These are phyloP conservation scores for Ampelocalamus luodianensis DNA, from an alignment of 176 grass and related monocot species.

Conservation along the genomic window DNA sequence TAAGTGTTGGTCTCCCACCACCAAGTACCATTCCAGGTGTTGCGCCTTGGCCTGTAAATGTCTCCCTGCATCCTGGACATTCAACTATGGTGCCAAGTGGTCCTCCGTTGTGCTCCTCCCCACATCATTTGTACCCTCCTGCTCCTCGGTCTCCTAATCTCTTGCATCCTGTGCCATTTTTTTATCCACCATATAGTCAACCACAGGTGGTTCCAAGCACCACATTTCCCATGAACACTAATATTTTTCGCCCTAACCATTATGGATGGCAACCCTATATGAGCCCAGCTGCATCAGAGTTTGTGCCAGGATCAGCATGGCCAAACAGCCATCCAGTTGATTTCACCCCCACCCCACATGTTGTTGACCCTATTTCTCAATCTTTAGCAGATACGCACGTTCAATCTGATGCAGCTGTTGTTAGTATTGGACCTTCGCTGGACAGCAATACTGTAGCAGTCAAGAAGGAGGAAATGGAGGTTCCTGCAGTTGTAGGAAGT, in stretches of 20 bases:
- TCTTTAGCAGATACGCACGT: slow-evolving; percentile 67
- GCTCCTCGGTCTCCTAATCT: slow-evolving; percentile 76
- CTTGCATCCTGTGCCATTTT: slow-evolving; percentile 78
- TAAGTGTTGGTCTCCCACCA: slow-evolving; percentile 66
- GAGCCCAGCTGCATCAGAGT: slow-evolving; percentile 64
- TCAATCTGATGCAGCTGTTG: slow-evolving; percentile 70
- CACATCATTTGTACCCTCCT: slow-evolving; percentile 79
- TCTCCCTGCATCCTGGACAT: slow-evolving; percentile 72
- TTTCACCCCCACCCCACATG: slow-evolving; percentile 51
- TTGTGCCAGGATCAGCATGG: slow-evolving; percentile 75
- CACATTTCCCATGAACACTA: slow-evolving; percentile 78
- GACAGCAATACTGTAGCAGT: slow-evolving; percentile 55
- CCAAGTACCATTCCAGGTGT: slow-evolving; percentile 69
- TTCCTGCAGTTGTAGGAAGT: slow-evolving; percentile 49
- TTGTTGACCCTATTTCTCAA: slow-evolving; percentile 63
- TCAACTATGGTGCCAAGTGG: slow-evolving; percentile 68
- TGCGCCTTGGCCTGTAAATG: slow-evolving; percentile 79
- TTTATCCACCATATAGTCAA: slow-evolving; percentile 90
- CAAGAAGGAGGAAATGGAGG: slow-evolving; percentile 58
- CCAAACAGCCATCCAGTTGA: slow-evolving; percentile 63
- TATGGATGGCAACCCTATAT: slow-evolving; percentile 91
- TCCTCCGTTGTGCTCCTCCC: slow-evolving; percentile 86
- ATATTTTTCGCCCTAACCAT: slow-evolving; percentile 75
- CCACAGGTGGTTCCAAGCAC: slow-evolving; percentile 69
- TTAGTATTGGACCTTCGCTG: slow-evolving; percentile 59